phyloP scores from a whole-genome alignment of 202 grass and related monocot species.

The Musa balbisiana region DNA sequence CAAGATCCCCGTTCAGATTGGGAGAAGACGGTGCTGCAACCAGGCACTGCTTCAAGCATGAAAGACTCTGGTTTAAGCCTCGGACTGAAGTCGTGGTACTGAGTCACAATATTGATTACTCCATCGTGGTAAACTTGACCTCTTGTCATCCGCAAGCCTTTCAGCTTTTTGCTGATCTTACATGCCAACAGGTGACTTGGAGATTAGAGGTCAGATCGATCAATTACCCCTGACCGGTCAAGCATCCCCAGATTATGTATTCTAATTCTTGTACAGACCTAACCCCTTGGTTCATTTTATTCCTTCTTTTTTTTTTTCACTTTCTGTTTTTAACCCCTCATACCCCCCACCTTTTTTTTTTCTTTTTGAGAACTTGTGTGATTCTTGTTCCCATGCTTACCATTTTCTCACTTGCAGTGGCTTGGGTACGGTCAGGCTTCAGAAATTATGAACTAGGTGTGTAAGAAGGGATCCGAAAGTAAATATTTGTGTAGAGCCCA shows the following conservation, averaged over 20 bases:
- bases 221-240: background rate
- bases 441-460: background rate
- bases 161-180: background rate
- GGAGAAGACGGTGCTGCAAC: conserved; percentile 19
- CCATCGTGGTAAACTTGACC: background rate
- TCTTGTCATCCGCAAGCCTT: background rate
- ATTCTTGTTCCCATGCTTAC: background rate
- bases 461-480: background rate
- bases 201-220: background rate
- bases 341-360: background rate
- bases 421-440: background rate
- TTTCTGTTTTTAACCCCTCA: background rate
- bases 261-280: conserved; percentile 16
- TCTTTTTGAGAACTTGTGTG: background rate
- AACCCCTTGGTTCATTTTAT: conserved; percentile 19
- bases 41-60: background rate
- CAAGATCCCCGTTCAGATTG: background rate
- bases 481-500: conserved; percentile 2
- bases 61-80: background rate
- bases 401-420: background rate
- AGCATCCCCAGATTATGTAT: background rate
- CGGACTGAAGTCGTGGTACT: background rate
- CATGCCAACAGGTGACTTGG: background rate
- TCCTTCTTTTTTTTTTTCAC: background rate
- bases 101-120: background rate